A percentile compares a stretch with the other conserved stretches of the same genome.
phyloP scores from a whole-genome alignment of 192 early-diverging fungal genomes.

The Gryganskiella cystojenkinii region DNA sequence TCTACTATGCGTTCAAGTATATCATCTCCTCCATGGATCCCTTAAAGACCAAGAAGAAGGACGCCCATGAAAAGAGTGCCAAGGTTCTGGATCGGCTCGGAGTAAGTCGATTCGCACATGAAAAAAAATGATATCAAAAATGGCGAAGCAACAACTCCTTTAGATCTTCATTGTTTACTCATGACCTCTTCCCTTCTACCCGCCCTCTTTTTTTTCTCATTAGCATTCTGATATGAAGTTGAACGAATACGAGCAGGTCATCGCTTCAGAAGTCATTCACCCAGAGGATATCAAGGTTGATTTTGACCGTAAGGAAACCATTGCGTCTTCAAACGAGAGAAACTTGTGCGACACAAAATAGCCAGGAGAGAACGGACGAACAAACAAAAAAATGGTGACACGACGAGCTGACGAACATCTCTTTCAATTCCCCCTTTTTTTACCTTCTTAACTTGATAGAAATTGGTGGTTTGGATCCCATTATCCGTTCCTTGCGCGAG shows the following conservation, averaged over 20 bases:
- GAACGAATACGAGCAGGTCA: conserved; percentile 93
- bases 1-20: conserved; percentile 90
- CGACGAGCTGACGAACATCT: conserved; percentile 18
- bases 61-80: conserved; percentile 80
- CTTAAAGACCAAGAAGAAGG: conserved; percentile 72
- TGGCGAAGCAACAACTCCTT: too few relatives aligned
- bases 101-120: conserved; percentile 59
- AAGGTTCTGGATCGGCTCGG: conserved; percentile 76
- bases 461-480: conserved; percentile 93
- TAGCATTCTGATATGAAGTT: conserved; percentile 73
- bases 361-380: neutral
- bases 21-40: conserved; percentile 82
- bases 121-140: too few relatives aligned
- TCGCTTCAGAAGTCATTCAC: conserved; percentile 93
- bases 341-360: neutral
- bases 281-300: conserved; percentile 89
- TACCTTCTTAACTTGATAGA: conserved; percentile 56
- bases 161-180: neutral
- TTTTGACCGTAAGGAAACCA: conserved; percentile 73
- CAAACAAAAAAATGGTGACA: conserved; percentile 13
- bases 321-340: neutral
- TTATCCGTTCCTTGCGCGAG: conserved; percentile 92
- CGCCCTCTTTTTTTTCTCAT: neutral
- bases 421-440: conserved; percentile 5
- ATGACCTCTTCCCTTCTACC: neutral